These are phyloP conservation scores for Cutaneotrichosporon mucoides DNA, from an alignment of 1,284 basidiomycete species.

Conservation along the genomic window DNA sequence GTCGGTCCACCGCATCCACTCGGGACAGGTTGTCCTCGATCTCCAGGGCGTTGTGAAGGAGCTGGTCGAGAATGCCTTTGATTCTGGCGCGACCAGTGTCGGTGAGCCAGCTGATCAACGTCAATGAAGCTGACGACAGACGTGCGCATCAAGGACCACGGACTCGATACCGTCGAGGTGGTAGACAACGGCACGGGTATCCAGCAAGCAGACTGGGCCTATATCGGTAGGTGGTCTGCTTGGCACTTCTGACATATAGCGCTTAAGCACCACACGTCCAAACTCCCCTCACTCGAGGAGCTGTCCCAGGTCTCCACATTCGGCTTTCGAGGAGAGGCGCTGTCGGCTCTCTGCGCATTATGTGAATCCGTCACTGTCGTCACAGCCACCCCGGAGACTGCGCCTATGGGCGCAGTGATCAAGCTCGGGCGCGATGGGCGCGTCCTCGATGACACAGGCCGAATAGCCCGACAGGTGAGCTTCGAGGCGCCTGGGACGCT, in stretches of 20 bases:
- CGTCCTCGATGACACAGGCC: conserved; percentile 55
- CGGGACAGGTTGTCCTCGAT: conserved; percentile 92
- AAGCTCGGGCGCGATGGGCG: conserved; percentile 65
- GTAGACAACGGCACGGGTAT: conserved; percentile 91
- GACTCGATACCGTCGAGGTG: conserved; percentile 80
- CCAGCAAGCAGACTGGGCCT: conserved; percentile 66
- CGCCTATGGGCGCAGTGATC: conserved; percentile 73
- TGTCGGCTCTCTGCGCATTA: conserved; percentile 87
- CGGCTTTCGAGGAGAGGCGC: conserved; percentile 93
- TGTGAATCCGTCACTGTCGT: conserved; percentile 65
- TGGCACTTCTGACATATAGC: conserved; percentile 51
- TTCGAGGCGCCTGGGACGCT: background rate
- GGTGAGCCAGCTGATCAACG: conserved; percentile 55
- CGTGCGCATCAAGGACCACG: conserved; percentile 84
- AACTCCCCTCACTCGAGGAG: conserved; percentile 72
- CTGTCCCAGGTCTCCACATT: conserved; percentile 75
- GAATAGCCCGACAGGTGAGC: conserved; percentile 69
- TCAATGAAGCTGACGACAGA: conserved; percentile 55
- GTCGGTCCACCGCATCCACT: conserved; percentile 80
- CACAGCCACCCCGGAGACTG: conserved; percentile 66
- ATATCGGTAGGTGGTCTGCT: conserved; percentile 57
- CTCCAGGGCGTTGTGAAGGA: conserved; percentile 93
- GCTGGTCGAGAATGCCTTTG: conserved; percentile 91
- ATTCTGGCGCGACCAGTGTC: conserved; percentile 82
- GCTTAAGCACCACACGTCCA: conserved; percentile 91